Base-by-base conservation (phyloP, 1,139 yeast genomes). In the Oligophagozyma castellii region DNA sequence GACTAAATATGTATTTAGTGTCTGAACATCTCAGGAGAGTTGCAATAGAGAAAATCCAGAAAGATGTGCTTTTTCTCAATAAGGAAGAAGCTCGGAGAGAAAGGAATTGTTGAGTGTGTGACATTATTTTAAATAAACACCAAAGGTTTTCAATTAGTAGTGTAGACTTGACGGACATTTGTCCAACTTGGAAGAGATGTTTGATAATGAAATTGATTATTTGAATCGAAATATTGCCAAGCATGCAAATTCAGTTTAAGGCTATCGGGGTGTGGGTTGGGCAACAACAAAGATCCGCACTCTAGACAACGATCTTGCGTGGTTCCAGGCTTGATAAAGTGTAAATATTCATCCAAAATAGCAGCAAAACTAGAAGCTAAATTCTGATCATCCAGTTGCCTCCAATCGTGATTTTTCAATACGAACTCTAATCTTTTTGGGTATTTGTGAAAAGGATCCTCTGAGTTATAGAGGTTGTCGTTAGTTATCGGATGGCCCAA, bases 111-210 rank as follows among this genome's bases (percentile, higher is more conserved):
- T 14, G 16, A 23, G 13, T 14, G 12, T n/a, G n/a, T n/a, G n/a
- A n/a, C n/a, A n/a, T n/a, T n/a, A n/a, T n/a, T n/a, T n/a, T n/a
- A n/a, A n/a, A n/a, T n/a, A n/a, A n/a, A n/a, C n/a, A n/a, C n/a
- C n/a, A n/a, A n/a, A n/a, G n/a, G n/a, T n/a, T n/a, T n/a, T n/a
- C n/a, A n/a, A n/a, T n/a, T n/a, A n/a, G n/a, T n/a, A n/a, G n/a
- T n/a, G n/a, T n/a, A n/a, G n/a, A n/a, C n/a, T n/a, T n/a, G n/a
- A n/a, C n/a, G 31, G 20, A 16, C 29, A 7, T 28, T 15, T 10
- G 35, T 86, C 96, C 96, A 86, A 5, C 65, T 69, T 0, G 96
- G 96, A 28, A 70, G 58, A 4, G 66, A 69, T 0, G 95, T 81
- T 36, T 70, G 64, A 50, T 74, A 79, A 3, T 70, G 57, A 27